Evolutionary conservation across 2,329 filamentous ascomycete species (phyloP), one percentile per base, ranked within the genome.

Genomic region (Cladosporium sp.): DNA sequence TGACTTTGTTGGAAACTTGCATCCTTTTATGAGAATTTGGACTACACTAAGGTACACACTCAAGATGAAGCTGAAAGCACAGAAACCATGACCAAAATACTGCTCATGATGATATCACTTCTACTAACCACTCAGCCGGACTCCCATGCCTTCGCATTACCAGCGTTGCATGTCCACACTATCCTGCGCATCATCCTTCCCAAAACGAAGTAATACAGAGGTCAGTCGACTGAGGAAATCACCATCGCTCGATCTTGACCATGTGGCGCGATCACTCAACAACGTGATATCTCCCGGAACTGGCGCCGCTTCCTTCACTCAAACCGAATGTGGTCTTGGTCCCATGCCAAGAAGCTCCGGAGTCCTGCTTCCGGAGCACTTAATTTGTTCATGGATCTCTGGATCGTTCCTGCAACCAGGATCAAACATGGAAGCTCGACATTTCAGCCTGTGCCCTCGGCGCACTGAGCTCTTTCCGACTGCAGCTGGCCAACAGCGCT

Each of bases 71-170:
- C 24, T 32, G 26, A 18, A 10, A 32, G 26, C 32, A 21, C 8
- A 10, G 21, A 55, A 55, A 28, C 24, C 32, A 32, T 30, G 34
- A 34, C 14, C 18, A 34, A n/a, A 55, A 55, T 11, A 8, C 52
- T 55, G 52, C 41, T 55, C 28, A 55, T 55, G 1, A 55, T 55
- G 52, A 55, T 55, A 55, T 55, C 52, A 55, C 32, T 21, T 21
- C 8, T 34, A 55, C 52, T 21, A 34, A 55, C 18, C 4, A 6
- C 15, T 11, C 15, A 54, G 28, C 52, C 52, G 24, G 51, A 54
- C 51, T 54, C 18, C 26, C 26, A 30, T 32, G 26, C 5, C 14
- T 30, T n/a, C 26, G 15, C 12, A 2, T 28, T 26, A 8, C 3
- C 28, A n/a, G 18, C 51, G 18, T 30, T 8, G 51, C 24, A 55